phyloP scores from a whole-genome alignment of 1,139 yeast species.

The Saccharomyces pastorianus region DNA sequence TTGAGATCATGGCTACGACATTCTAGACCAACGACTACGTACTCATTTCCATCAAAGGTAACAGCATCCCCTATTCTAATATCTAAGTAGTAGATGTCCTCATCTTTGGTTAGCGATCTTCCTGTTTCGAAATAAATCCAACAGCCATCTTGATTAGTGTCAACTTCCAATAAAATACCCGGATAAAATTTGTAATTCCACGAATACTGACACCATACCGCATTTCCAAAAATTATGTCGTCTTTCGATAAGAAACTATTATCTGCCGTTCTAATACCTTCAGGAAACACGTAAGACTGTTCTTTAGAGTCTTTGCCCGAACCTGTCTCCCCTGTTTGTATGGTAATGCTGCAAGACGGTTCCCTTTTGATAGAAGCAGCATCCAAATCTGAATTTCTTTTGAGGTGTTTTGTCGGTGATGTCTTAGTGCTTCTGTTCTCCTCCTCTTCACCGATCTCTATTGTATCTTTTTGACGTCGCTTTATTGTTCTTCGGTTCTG shows the following conservation, averaged over 20 bases:
- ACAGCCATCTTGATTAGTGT: slow-evolving; percentile 18
- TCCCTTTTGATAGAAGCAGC: not conserved
- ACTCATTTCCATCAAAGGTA: slow-evolving; percentile 28
- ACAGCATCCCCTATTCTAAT: slow-evolving; percentile 39
- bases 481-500: not conserved
- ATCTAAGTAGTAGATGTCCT: slow-evolving; percentile 31
- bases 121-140: slow-evolving; percentile 22
- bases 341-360: not conserved
- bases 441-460: not conserved
- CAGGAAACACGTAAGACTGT: slow-evolving; percentile 7
- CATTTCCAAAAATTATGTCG: slow-evolving; percentile 27
- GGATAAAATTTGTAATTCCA: slow-evolving; percentile 31
- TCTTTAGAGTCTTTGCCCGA: not conserved
- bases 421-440: not conserved
- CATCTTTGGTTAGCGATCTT: slow-evolving; percentile 13
- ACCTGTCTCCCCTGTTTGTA: not conserved
- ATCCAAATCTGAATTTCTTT: not conserved
- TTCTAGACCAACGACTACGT: slow-evolving; percentile 42
- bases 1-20: slow-evolving; percentile 16
- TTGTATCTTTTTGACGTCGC: slow-evolving; percentile 1
- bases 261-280: slow-evolving; percentile 13
- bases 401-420: not conserved
- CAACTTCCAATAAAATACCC: slow-evolving; percentile 24
- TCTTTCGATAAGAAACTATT: slow-evolving; percentile 14
- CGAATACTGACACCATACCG: slow-evolving; percentile 34